Evolutionary conservation across 2,329 filamentous ascomycete genomes (phyloP).

Genomic region (Eutypella sp.): DNA sequence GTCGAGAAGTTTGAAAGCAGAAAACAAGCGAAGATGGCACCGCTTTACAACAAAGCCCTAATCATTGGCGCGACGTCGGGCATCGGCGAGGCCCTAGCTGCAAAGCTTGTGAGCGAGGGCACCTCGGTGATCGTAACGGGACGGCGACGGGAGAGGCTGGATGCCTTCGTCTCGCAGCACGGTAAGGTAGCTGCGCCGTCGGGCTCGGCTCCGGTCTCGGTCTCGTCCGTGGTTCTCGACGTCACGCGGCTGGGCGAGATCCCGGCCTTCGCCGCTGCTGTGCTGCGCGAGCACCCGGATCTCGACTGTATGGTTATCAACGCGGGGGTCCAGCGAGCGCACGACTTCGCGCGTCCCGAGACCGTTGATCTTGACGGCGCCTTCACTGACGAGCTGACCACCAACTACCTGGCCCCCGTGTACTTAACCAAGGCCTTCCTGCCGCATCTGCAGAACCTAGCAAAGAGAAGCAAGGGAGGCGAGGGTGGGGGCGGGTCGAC

Average conservation of each 20-base stretch:
- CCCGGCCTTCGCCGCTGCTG: conserved; percentile 22
- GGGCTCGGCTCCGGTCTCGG: conserved; percentile 18
- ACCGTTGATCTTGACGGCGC: conserved; percentile 32
- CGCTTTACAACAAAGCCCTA: conserved; percentile 45
- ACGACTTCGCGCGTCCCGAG: conserved; percentile 38
- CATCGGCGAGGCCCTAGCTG: conserved; percentile 42
- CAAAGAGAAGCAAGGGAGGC: too few relatives aligned
- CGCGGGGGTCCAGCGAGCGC: conserved; percentile 40
- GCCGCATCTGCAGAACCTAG: conserved; percentile 32
- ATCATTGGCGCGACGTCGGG: conserved; percentile 47
- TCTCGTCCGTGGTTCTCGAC: conserved; percentile 33
- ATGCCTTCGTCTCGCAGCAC: conserved; percentile 38
- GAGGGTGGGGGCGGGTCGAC: conserved; percentile 1
- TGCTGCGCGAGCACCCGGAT: conserved; percentile 35
- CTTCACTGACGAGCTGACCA: conserved; percentile 36
- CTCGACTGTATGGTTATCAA: conserved; percentile 49
- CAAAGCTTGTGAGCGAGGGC: conserved; percentile 29
- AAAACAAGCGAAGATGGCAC: conserved; percentile 31
- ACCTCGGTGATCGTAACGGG: conserved; percentile 42
- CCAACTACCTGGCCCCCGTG: conserved; percentile 41
- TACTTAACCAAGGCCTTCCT: conserved; percentile 40
- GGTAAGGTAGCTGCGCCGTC: conserved; percentile 19
- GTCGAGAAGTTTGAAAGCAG: not conserved
- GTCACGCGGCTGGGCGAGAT: conserved; percentile 35
- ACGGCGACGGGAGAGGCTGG: conserved; percentile 40